phyloP scores from a whole-genome alignment of 495 filamentous ascomycete species.

The Penicillium atrosanguineum region DNA sequence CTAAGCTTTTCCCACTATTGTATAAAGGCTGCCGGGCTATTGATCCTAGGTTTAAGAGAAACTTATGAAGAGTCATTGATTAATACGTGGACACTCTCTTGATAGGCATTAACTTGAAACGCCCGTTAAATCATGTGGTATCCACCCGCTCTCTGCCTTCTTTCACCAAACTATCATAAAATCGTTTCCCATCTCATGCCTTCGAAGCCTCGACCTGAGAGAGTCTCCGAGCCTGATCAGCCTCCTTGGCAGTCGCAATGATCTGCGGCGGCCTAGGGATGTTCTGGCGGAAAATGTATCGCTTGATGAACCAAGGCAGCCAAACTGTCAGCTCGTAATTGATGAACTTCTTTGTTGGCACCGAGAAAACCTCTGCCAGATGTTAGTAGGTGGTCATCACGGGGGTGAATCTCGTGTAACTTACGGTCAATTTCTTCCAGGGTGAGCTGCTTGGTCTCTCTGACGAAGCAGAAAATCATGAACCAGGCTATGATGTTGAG shows the following conservation, averaged over 20 bases:
- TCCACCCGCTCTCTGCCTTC: neutral
- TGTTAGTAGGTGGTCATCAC: conserved; percentile 15
- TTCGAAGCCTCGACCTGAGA: neutral
- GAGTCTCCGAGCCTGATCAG: neutral
- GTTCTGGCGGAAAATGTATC: conserved; percentile 40
- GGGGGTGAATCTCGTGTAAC: conserved; percentile 1
- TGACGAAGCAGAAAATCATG: conserved; percentile 50
- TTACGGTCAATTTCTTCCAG: conserved; percentile 39
- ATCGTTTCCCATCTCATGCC: neutral
- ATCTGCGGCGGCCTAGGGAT: conserved; percentile 35
- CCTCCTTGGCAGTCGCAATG: conserved; percentile 26
- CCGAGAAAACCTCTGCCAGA: conserved; percentile 42
- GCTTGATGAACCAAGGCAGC: conserved; percentile 45
- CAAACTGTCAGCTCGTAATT: conserved; percentile 38
- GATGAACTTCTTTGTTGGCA: conserved; percentile 42
- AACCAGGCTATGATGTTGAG: conserved; percentile 49
- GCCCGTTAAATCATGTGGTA: neutral
- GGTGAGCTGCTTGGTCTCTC: conserved; percentile 48
- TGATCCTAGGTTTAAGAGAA: too few species aligned
- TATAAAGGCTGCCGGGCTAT: too few species aligned
- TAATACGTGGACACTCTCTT: neutral
- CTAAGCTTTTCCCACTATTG: too few species aligned
- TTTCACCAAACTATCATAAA: neutral
- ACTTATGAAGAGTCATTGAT: neutral
- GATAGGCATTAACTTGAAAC: neutral